Percentiles rank a stretch among this genome's conserved stretches.
phyloP scores from a whole-genome alignment of 2,329 filamentous ascomycete genomes.

The Fusarium solani-melongenae region DNA sequence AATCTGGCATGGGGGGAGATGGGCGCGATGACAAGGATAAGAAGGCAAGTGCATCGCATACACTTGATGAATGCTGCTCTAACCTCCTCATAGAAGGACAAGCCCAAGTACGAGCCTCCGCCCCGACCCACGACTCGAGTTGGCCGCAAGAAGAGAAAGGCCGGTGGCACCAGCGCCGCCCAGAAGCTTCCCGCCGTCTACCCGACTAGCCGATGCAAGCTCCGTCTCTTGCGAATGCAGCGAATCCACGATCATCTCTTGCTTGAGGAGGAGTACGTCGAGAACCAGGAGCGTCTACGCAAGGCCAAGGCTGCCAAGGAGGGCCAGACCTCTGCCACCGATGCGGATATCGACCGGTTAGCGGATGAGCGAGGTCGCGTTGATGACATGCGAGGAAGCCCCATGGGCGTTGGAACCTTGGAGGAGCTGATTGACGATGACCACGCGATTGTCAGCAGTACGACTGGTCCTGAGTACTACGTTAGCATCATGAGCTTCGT shows the following conservation, averaged over 20 bases:
- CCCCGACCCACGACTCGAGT: conserved; percentile 96
- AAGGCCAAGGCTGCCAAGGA: conserved; percentile 89
- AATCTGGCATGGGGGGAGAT: conserved; percentile 89
- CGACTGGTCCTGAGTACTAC: conserved; percentile 97
- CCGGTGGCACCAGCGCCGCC: conserved; percentile 89
- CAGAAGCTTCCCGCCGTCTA: conserved; percentile 95
- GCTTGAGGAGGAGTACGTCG: conserved; percentile 97
- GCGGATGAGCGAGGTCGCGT: conserved; percentile 95
- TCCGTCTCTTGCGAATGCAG: conserved; percentile 97
- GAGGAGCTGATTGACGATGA: conserved; percentile 99
- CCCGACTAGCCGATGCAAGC: conserved; percentile 96
- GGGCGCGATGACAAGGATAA: conserved; percentile 90
- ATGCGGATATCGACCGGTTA: conserved; percentile 81
- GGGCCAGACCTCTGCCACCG: conserved; percentile 73
- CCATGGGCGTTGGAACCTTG: conserved; percentile 97
- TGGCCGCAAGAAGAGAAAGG: conserved; percentile 98
- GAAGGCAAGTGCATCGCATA: conserved; percentile 71
- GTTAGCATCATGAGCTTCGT: conserved; percentile 99
- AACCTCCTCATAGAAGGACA: conserved; percentile 81
- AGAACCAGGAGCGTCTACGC: conserved; percentile 96
- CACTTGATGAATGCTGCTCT: conserved; percentile 7
- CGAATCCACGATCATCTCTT: conserved; percentile 97
- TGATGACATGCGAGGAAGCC: conserved; percentile 97
- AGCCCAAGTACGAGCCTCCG: conserved; percentile 99
- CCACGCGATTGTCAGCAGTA: conserved; percentile 97